Evolutionary conservation across 1,139 yeast genomes (phyloP).

Genomic region (Sugiyamaella grinbergsii): DNA sequence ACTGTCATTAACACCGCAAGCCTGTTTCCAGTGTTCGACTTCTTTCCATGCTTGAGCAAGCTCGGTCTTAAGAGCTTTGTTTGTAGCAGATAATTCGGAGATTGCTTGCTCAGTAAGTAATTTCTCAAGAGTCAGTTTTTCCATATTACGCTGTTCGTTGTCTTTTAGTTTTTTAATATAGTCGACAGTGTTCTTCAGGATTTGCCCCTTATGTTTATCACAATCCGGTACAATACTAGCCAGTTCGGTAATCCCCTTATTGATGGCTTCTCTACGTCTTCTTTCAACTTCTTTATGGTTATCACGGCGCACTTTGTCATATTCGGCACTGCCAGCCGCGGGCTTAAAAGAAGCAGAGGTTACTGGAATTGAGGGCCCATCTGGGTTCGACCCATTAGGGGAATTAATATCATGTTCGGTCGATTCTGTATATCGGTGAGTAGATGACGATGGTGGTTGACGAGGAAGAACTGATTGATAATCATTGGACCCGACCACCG

Average conservation of each 20-base stretch:
- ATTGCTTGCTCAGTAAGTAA: slow-evolving; percentile 89
- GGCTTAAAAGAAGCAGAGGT: slow-evolving; percentile 38
- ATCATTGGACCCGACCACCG: background rate
- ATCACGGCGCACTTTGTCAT: slow-evolving; percentile 82
- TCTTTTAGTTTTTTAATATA: slow-evolving; percentile 86
- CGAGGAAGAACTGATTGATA: slow-evolving; percentile 9
- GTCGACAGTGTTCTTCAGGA: slow-evolving; percentile 83
- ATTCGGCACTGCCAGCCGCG: slow-evolving; percentile 69
- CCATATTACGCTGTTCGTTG: slow-evolving; percentile 82
- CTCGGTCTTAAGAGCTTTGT: slow-evolving; percentile 77
- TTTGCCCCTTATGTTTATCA: slow-evolving; percentile 90
- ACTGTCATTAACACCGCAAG: slow-evolving; percentile 28
- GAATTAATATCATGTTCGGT: background rate
- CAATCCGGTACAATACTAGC: slow-evolving; percentile 82
- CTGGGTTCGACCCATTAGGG: background rate
- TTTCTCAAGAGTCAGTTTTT: slow-evolving; percentile 93
- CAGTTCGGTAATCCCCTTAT: slow-evolving; percentile 82
- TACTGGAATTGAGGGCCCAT: slow-evolving; percentile 1
- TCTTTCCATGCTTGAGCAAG: slow-evolving; percentile 92
- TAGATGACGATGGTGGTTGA: slow-evolving; percentile 9
- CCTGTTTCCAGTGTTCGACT: slow-evolving; percentile 75
- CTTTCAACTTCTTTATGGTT: slow-evolving; percentile 98
- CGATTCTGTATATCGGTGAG: background rate
- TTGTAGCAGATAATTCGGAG: slow-evolving; percentile 71
- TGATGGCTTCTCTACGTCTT: slow-evolving; percentile 90